These are phyloP conservation scores for Microcyclosporella mali DNA, from an alignment of 2,329 filamentous ascomycete genomes.

Conservation along the genomic window DNA sequence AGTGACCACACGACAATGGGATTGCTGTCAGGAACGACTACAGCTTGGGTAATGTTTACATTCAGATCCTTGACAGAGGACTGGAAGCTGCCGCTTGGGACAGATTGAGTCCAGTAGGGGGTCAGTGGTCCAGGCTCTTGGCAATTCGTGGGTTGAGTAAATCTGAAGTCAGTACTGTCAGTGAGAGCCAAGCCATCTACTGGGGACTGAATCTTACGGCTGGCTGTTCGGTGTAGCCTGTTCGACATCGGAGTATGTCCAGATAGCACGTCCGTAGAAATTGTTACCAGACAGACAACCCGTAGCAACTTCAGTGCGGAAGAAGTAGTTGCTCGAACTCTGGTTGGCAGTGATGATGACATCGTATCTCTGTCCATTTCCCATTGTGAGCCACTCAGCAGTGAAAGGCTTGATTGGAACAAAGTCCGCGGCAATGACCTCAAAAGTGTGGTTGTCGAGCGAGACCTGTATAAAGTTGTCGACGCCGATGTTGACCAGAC, in stretches of 20 bases:
- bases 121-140: conserved; percentile 25
- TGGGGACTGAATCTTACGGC: background rate
- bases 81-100: conserved; percentile 32
- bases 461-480: conserved; percentile 38
- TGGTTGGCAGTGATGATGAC: conserved; percentile 35
- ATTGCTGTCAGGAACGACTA: conserved; percentile 27
- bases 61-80: conserved; percentile 29
- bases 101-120: conserved; percentile 31
- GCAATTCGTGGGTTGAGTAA: conserved; percentile 21
- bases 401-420: conserved; percentile 37
- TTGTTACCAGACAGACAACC: conserved; percentile 16
- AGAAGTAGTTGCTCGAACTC: conserved; percentile 27
- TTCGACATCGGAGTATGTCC: background rate
- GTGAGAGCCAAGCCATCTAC: background rate
- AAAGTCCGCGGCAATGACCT: conserved; percentile 38
- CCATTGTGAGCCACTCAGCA: conserved; percentile 45
- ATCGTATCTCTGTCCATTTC: conserved; percentile 49
- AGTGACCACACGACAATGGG: conserved; percentile 35
- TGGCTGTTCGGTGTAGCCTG: background rate
- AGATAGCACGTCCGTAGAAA: conserved; percentile 1
- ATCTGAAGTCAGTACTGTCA: background rate
- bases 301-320: conserved; percentile 21
- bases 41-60: conserved; percentile 28
- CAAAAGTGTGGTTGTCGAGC: conserved; percentile 43
- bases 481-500: conserved; percentile 38